These are phyloP conservation scores for Solanum dulcamara DNA, from an alignment of 257 asterid genomes.

Conservation along the genomic window DNA sequence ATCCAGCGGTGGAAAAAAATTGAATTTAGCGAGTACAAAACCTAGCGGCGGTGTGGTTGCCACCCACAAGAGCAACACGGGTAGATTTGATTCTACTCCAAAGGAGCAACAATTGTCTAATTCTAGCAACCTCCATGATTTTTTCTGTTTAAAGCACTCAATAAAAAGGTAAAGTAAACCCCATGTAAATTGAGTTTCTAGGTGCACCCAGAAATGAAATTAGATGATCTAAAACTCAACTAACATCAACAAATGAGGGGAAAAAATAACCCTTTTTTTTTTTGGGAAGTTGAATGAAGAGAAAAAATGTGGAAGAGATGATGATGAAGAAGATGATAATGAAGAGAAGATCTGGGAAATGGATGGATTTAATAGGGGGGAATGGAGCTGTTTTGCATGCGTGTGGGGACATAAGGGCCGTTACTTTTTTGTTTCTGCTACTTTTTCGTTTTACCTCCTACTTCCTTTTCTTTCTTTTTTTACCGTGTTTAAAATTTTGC, in stretches of 20 bases:
- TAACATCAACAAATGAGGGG: background rate
- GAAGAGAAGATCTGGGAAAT: background rate
- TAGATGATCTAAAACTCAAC: conserved; percentile 8
- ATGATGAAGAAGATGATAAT: background rate
- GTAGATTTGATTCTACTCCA: conserved; percentile 27
- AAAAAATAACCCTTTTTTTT: background rate
- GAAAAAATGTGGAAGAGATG: background rate
- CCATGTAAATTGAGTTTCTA: background rate
- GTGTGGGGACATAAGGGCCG: conserved; percentile 11
- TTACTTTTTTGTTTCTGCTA: background rate
- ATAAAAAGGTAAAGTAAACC: background rate
- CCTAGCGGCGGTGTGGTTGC: conserved; percentile 78
- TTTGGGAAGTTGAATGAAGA: too few species aligned
- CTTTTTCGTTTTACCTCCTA: background rate
- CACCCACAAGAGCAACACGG: conserved; percentile 73
- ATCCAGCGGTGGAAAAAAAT: conserved; percentile 1
- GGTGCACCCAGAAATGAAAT: background rate
- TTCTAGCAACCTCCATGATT: conserved; percentile 61
- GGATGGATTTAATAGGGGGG: background rate
- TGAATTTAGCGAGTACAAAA: conserved; percentile 61
- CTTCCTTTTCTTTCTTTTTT: background rate
- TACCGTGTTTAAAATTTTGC: background rate
- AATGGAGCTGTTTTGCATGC: background rate
- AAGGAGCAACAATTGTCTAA: conserved; percentile 46
- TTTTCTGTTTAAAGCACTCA: background rate